Evolutionary conservation across 2,329 filamentous ascomycete genomes (phyloP), one percentile per base, ranked within the genome.

Genomic region (Aureobasidium pullulans): DNA sequence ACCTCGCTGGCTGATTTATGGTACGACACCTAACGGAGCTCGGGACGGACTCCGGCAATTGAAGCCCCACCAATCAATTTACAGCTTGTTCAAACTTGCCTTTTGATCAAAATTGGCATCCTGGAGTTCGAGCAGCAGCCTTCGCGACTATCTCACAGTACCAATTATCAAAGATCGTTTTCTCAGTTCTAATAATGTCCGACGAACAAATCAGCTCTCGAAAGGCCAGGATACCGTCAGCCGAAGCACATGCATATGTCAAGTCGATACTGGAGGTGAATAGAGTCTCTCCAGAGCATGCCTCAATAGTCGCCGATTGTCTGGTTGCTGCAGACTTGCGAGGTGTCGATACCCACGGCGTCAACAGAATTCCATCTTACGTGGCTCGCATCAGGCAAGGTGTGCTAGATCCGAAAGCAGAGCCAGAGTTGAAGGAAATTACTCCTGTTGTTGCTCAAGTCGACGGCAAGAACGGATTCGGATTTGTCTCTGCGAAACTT

Each of bases 361-460:
- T 87, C 70, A 89, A 88, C 70, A 83, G 88, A 6, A 84, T 91
- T 42, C 87, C 87, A 0, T 88, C 84, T 0, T 91, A 91, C 75
- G 82, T 90, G 75, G 79, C 82, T 56, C 84, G 88, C 15, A 80
- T 91, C 63, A 82, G 86, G 2, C 79, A 85, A 66, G 84, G 84
- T 1, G 85, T 88, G 1, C 79, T 91, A 9, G 76, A 88, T 63
- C 76, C 84, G 11, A 70, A 69, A 6, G 85, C 84, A 1, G 68
- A 73, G 2, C 87, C 88, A 0, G 75, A 74, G 0, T 60, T 90
- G 1, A 75, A 67, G 0, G 79, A 86, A 62, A 72, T 84, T 50
- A 91, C 88, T 0, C 87, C 88, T 0, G 86, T 84, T 0, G 88
- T 89, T 0, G 84, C 83, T 0, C 84, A 84, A 39, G 79, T 89